phyloP scores from a whole-genome alignment of 164 flowering plant species.

The Magnolia officinalis region DNA sequence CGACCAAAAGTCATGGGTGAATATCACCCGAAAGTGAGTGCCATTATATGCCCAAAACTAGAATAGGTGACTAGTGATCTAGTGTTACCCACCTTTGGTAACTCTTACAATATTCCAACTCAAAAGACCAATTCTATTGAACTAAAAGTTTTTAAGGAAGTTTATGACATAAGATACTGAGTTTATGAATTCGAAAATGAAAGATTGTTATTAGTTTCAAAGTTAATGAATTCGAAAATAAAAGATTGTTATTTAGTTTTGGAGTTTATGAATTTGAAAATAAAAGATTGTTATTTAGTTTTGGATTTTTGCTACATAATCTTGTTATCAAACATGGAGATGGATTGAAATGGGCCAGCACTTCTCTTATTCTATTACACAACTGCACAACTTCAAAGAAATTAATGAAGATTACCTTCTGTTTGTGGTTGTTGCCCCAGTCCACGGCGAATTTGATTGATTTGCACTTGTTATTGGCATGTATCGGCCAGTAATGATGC shows the following conservation, averaged over 20 bases:
- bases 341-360: neutral
- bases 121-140: too few species aligned
- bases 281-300: too few species aligned
- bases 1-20: too few species aligned
- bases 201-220: neutral
- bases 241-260: too few species aligned
- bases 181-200: neutral
- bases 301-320: too few species aligned
- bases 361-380: neutral
- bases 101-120: too few species aligned
- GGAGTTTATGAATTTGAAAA: too few species aligned
- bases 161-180: neutral
- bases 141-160: neutral
- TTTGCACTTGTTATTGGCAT: conserved; percentile 31
- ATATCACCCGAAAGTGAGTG: too few species aligned
- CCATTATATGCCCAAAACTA: too few species aligned
- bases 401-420: conserved; percentile 33
- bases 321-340: neutral
- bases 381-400: neutral
- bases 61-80: too few species aligned
- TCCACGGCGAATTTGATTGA: conserved; percentile 61
- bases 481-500: conserved; percentile 72
- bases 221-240: too few species aligned
- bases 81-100: too few species aligned
- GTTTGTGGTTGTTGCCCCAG: conserved; percentile 60